phyloP scores from a whole-genome alignment of 768 basidiomycete species.

The Boletus coccyginus region DNA sequence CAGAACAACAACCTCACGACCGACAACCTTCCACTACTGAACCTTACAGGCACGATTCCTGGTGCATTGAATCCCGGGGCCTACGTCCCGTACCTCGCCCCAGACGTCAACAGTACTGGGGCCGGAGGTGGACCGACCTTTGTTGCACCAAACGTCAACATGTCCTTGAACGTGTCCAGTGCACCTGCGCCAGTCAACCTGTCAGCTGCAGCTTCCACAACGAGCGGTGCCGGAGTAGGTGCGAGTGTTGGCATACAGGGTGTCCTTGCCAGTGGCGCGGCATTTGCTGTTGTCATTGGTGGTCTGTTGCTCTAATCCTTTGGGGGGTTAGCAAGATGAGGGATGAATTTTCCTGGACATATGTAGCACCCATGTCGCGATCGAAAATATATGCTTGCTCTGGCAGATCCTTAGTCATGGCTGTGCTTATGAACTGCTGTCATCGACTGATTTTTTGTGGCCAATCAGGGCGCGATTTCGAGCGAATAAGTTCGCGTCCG shows the following conservation, averaged over 20 bases:
- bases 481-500: slow-evolving; percentile 1
- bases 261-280: slow-evolving; percentile 2
- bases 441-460: slow-evolving; percentile 25
- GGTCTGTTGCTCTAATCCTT: slow-evolving; percentile 10
- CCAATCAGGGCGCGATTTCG: slow-evolving; percentile 19
- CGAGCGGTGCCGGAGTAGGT: not conserved
- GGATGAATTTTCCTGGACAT: not conserved
- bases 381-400: no score
- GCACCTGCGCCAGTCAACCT: slow-evolving; percentile 43
- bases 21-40: slow-evolving; percentile 33
- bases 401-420: not conserved
- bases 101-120: slow-evolving; percentile 36
- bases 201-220: slow-evolving; percentile 12
- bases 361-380: no score
- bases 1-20: slow-evolving; percentile 34
- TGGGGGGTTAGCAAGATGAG: no score
- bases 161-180: slow-evolving; percentile 29
- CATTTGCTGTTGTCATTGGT: not conserved
- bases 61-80: slow-evolving; percentile 42
- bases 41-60: slow-evolving; percentile 39
- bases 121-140: slow-evolving; percentile 44
- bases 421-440: slow-evolving; percentile 1
- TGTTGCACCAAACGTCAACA: slow-evolving; percentile 34
- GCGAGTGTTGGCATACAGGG: slow-evolving; percentile 2
- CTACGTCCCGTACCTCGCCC: slow-evolving; percentile 46